Conservation (phyloP, 1,284 basidiomycete genomes). For the Cryptococcus sp. region DNA sequence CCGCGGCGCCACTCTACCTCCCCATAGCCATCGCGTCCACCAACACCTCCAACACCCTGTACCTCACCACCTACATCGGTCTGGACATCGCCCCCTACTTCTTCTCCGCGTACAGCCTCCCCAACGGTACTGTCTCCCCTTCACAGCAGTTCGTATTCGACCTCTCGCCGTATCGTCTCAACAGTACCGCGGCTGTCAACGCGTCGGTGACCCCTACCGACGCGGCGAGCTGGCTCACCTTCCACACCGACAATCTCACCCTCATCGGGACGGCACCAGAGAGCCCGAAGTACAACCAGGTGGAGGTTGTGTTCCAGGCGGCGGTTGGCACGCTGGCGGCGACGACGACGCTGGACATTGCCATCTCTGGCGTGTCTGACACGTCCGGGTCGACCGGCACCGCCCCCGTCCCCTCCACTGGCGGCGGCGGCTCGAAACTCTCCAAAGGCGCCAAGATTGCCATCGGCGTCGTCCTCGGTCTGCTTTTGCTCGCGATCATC, state of each 20-base stretch:
- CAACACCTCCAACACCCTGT: conserved; percentile 35
- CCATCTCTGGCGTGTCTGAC: conserved; percentile 28
- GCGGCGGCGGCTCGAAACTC: conserved; percentile 22
- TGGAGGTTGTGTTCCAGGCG: conserved; percentile 40
- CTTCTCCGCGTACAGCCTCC: conserved; percentile 49
- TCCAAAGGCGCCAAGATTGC: conserved; percentile 46
- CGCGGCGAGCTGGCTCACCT: conserved; percentile 49
- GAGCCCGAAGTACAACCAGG: conserved; percentile 31
- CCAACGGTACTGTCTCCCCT: conserved; percentile 42
- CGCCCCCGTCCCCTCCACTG: conserved; percentile 7
- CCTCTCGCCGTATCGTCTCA: conserved; percentile 35
- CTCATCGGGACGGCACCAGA: conserved; percentile 41
- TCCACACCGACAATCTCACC: conserved; percentile 42
- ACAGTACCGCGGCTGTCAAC: conserved; percentile 29
- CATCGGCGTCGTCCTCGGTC: conserved; percentile 45
- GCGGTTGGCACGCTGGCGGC: conserved; percentile 22
- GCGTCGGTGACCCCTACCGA: conserved; percentile 40
- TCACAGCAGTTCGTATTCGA: conserved; percentile 36
- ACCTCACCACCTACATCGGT: conserved; percentile 37
- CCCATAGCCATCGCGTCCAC: conserved; percentile 43
- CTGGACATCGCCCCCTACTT: conserved; percentile 50
- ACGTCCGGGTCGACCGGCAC: conserved; percentile 17
- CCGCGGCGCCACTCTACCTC: conserved; percentile 39
- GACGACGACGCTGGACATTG: conserved; percentile 30
- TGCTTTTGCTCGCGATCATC: conserved; percentile 37